Evolutionary conservation across 164 flowering plant species (phyloP), one percentile per base, ranked within the genome.

Genomic region (Houttuynia cordata): DNA sequence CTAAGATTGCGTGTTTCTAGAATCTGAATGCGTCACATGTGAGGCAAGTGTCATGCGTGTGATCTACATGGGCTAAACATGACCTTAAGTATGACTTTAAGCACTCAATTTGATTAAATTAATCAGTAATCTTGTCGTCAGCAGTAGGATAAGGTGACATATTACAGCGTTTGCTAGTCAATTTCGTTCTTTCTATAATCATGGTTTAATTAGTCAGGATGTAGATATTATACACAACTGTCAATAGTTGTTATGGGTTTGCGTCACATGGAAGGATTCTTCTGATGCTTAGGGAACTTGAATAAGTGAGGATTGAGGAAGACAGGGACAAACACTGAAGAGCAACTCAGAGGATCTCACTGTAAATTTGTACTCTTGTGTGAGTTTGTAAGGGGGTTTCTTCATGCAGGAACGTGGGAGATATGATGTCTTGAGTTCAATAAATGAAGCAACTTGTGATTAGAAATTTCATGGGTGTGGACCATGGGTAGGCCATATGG

Each of bases 261-360:
- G 17, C 49, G 0, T 45, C 49, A 45, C 49, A 45, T 45, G 49
- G 13, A 45, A 45, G 49, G 49, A 45, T 45, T 10, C 49, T 10
- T 45, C 17, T 45, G 49, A 45, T 45, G 13, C 12, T 3, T 12
- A 45, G 49, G 12, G 49, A 45, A 17, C 49, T 45, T 45, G 49
- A 45, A 17, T 45, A 45, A 12, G 8, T 45, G 49, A 14, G n/a
- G n/a, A n/a, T n/a, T n/a, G n/a, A n/a, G 49, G 68, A 60, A 3
- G 20, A 14, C 65, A 50, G 23, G 60, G 74, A 70, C 70, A 58
- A 62, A 12, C 49, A 45, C 49, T 45, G 49, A 10, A 45, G 49
- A 12, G 13, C 49, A 45, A 10, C 17, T 45, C 49, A 45, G 49
- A 45, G 49, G 12, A 45, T 45, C 49, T 17, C 49, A 45, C 10